phyloP scores from a whole-genome alignment of 2,329 filamentous ascomycete species.

The Aspergillus thermomutatus region DNA sequence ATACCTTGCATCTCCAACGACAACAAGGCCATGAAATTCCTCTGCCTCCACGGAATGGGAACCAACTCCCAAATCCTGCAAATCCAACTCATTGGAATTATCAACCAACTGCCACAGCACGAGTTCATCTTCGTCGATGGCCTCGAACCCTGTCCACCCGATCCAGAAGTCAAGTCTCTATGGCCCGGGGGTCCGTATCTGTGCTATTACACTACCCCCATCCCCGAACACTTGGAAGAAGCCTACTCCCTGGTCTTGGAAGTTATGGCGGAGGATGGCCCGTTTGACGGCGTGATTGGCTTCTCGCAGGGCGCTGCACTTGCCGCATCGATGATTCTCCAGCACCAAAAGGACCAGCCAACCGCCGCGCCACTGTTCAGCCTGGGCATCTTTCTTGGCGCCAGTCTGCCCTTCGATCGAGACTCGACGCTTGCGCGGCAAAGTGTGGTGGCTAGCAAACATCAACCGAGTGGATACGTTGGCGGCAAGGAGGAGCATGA shows the following conservation, averaged over 20 bases:
- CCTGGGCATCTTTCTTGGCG: too few species aligned
- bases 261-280: constrained; percentile 18
- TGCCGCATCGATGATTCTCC: too few species aligned
- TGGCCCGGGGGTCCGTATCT: constrained; percentile 13
- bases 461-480: too few species aligned
- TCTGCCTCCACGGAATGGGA: constrained; percentile 25
- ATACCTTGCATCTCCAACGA: too few species aligned
- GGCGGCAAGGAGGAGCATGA: too few species aligned
- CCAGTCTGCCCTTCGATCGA: too few species aligned
- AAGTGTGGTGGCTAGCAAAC: too few species aligned
- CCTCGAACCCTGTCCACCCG: too few species aligned
- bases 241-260: constrained; percentile 13
- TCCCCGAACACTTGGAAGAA: constrained; percentile 5
- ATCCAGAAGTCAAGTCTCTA: too few species aligned
- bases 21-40: constrained; percentile 15
- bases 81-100: constrained; percentile 6
- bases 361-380: too few species aligned
- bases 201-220: constrained; percentile 6
- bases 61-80: constrained; percentile 14
- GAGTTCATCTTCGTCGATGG: constrained; percentile 14
- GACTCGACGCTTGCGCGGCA: too few species aligned
- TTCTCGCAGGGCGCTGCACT: constrained; percentile 22
- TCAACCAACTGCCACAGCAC: constrained; percentile 6
- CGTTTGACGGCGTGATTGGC: constrained; percentile 26
- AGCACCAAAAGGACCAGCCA: too few species aligned